Conservation (phyloP, 768 basidiomycete species). For the Stropharia rugosoannulata region DNA sequence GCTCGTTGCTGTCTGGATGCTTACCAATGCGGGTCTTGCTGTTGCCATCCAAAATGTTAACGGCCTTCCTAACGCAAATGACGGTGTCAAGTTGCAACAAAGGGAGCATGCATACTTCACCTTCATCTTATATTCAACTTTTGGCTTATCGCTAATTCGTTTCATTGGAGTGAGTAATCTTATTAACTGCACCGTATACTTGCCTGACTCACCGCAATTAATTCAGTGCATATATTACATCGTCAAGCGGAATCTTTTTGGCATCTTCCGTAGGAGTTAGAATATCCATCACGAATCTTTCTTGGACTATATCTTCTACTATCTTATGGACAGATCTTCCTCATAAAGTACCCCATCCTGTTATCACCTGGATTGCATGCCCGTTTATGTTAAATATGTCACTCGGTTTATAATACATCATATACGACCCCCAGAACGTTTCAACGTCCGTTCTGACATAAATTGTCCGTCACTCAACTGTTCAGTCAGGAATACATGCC, state of each 20-base stretch:
- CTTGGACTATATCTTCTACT: not conserved
- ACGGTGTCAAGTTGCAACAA: slow-evolving; percentile 37
- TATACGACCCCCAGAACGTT: not conserved
- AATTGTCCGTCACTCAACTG: not conserved
- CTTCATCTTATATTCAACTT: slow-evolving; percentile 80
- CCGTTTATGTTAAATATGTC: not conserved
- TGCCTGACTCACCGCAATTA: not conserved
- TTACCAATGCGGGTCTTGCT: slow-evolving; percentile 64
- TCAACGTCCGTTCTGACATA: not conserved
- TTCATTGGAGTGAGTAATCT: slow-evolving; percentile 66
- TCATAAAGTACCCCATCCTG: not conserved
- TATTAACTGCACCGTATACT: not conserved
- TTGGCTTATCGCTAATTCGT: slow-evolving; percentile 66
- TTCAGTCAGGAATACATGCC: slow-evolving; percentile 58
- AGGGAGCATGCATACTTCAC: slow-evolving; percentile 66
- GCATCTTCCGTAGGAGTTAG: slow-evolving; percentile 65
- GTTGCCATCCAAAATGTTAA: slow-evolving; percentile 77
- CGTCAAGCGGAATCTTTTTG: slow-evolving; percentile 81
- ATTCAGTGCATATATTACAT: slow-evolving; percentile 77
- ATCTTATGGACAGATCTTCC: slow-evolving; percentile 1
- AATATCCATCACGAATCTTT: slow-evolving; percentile 26
- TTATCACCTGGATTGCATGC: not conserved
- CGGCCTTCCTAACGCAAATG: slow-evolving; percentile 46
- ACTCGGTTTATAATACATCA: not conserved
- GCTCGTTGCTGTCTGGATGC: slow-evolving; percentile 81